Percentiles rank a stretch among this genome's conserved stretches.
Evolutionary conservation across 2,329 filamentous ascomycete genomes (phyloP).

Genomic region (Alternaria brassicicola): DNA sequence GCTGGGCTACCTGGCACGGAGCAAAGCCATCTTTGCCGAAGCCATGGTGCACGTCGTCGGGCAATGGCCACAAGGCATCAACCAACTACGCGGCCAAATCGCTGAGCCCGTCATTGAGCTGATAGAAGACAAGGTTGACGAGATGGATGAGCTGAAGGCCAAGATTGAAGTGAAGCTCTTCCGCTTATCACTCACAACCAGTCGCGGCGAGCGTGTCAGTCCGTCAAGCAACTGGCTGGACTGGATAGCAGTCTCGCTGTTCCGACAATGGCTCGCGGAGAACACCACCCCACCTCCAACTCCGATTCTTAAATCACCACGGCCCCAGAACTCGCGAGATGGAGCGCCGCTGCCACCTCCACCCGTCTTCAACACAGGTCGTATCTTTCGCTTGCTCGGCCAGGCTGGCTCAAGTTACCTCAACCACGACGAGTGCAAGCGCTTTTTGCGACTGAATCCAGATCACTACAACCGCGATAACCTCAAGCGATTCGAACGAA

Average conservation of each 20-base stretch:
- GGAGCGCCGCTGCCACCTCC: constrained; percentile 39
- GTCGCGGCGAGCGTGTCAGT: constrained; percentile 79
- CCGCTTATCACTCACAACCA: constrained; percentile 77
- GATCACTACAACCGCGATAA: constrained; percentile 88
- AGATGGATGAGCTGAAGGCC: constrained; percentile 81
- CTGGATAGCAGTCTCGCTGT: constrained; percentile 86
- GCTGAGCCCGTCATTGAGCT: constrained; percentile 81
- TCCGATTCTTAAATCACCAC: constrained; percentile 56
- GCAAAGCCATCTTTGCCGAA: constrained; percentile 75
- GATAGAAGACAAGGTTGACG: constrained; percentile 94
- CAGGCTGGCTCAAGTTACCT: constrained; percentile 70
- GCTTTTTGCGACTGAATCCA: constrained; percentile 82
- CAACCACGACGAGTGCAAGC: constrained; percentile 84
- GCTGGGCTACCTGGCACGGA: constrained; percentile 83
- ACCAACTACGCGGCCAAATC: constrained; percentile 72
- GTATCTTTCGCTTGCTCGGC: constrained; percentile 79
- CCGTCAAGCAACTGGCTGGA: constrained; percentile 82
- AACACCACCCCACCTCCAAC: constrained; percentile 77
- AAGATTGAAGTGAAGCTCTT: constrained; percentile 83
- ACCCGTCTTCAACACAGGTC: constrained; percentile 66
- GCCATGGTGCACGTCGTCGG: constrained; percentile 93
- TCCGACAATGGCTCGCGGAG: constrained; percentile 91
- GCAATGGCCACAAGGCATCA: constrained; percentile 84
- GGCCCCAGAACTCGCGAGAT: constrained; percentile 40
- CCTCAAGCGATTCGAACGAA: constrained; percentile 80